Conservation (phyloP, 2,329 filamentous ascomycete genomes). For the Penicillium sp. region DNA sequence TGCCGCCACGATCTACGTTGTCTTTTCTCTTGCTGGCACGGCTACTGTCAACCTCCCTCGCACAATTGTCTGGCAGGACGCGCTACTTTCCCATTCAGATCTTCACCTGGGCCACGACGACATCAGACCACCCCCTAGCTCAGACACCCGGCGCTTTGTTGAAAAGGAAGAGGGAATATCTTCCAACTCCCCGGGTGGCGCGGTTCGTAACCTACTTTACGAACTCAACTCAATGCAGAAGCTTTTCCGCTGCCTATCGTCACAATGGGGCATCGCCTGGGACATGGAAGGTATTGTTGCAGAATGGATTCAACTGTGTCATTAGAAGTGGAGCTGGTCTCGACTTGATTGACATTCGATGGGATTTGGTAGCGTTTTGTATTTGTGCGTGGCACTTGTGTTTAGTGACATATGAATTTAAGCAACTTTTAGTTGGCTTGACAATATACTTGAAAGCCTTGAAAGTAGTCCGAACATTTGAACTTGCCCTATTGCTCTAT, state of each 20-base stretch:
- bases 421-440: too few species aligned
- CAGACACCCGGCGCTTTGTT: conserved; percentile 42
- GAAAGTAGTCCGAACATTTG: too few species aligned
- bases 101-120: conserved; percentile 28
- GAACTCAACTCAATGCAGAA: conserved; percentile 50
- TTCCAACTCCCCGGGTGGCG: conserved; percentile 20
- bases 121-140: conserved; percentile 22
- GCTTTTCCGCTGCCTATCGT: conserved; percentile 44
- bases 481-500: too few species aligned
- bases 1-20: conserved; percentile 44
- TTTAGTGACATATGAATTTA: too few species aligned
- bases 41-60: conserved; percentile 40
- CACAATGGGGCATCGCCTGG: conserved; percentile 47
- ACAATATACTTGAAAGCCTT: too few species aligned
- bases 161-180: conserved; percentile 25
- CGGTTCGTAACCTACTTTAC: conserved; percentile 44
- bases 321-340: conserved; percentile 23
- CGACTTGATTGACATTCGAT: background rate
- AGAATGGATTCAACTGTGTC: conserved; percentile 45
- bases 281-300: conserved; percentile 48
- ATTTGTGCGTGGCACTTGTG: background rate
- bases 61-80: conserved; percentile 44
- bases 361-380: background rate
- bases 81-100: conserved; percentile 32
- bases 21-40: conserved; percentile 40